These are phyloP conservation scores for Rhodotorula babjevae DNA, from an alignment of 768 basidiomycete species.

Conservation along the genomic window DNA sequence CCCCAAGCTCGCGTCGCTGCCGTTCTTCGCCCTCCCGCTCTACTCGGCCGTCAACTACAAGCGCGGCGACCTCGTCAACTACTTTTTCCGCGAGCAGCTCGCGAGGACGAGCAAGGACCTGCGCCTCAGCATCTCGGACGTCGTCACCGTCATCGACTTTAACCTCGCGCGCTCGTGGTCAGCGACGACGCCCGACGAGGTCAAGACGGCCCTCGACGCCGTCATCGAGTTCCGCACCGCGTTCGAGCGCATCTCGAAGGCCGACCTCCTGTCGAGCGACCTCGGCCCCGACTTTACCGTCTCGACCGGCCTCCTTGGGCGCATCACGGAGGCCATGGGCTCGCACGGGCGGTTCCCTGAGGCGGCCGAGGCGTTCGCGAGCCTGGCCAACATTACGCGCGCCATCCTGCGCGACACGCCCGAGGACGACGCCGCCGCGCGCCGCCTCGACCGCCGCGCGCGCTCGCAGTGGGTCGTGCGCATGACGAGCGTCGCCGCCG, in stretches of 20 bases:
- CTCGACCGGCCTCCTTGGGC: constrained; percentile 26
- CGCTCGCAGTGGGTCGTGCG: constrained; percentile 9
- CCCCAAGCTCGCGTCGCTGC: background rate
- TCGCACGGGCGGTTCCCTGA: constrained; percentile 1
- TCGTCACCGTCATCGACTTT: constrained; percentile 31
- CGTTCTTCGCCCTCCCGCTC: constrained; percentile 21
- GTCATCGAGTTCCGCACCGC: constrained; percentile 22
- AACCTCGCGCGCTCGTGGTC: constrained; percentile 18
- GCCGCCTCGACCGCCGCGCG: background rate
- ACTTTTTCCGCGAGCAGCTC: constrained; percentile 37
- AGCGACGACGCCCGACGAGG: background rate
- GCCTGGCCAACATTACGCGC: constrained; percentile 33
- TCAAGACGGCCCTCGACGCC: constrained; percentile 2
- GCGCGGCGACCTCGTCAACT: constrained; percentile 3
- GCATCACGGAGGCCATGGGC: constrained; percentile 15
- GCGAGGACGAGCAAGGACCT: constrained; percentile 5
- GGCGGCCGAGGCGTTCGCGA: constrained; percentile 2
- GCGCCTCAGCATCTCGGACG: constrained; percentile 20
- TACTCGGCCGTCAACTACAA: constrained; percentile 20
- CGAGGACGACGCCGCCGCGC: background rate
- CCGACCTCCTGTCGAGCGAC: background rate
- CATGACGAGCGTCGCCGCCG: background rate
- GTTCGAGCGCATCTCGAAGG: constrained; percentile 13
- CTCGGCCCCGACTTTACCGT: background rate
- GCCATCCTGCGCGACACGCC: constrained; percentile 12